Evolutionary conservation across 2,329 filamentous ascomycete species (phyloP).

Genomic region (Sporothrix pseudoabietina): DNA sequence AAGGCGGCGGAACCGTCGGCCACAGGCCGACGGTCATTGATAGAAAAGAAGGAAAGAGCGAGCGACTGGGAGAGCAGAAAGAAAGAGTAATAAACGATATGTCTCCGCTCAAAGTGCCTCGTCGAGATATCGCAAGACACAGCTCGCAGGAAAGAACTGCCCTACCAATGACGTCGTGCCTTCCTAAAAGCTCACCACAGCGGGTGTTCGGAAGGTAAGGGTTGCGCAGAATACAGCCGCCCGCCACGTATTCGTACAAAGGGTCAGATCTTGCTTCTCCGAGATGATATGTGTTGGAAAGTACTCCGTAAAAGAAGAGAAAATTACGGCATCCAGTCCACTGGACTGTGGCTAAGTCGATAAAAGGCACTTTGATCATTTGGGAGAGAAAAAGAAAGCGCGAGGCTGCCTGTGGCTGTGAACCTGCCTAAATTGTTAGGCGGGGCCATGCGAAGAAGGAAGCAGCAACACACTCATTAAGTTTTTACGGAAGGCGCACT

Average conservation of each 20-base stretch:
- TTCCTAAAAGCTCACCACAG: not conserved
- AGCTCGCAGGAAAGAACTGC: not conserved
- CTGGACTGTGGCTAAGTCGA: conserved; percentile 9
- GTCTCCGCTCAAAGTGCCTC: not conserved
- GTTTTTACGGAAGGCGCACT: not conserved
- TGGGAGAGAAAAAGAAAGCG: not conserved
- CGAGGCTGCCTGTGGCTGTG: conserved; percentile 6
- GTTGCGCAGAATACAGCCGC: not conserved
- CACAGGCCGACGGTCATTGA: not conserved
- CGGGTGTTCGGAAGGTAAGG: not conserved
- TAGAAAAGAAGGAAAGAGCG: not conserved
- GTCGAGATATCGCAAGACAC: not conserved
- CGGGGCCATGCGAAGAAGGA: conserved; percentile 6
- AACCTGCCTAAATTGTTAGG: not conserved
- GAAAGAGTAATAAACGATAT: not conserved
- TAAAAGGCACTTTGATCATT: conserved; percentile 2
- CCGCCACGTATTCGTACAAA: not conserved
- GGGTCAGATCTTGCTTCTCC: not conserved
- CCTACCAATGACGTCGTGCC: conserved; percentile 14
- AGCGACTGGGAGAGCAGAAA: not conserved
- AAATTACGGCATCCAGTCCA: not conserved
- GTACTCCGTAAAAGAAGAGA: not conserved
- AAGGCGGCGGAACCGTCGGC: not conserved
- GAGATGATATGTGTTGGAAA: not conserved
- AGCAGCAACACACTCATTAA: not conserved